Evolutionary conservation across 2,329 filamentous ascomycete species (phyloP), one percentile per base, ranked within the genome.

Genomic region (Aspergillus puulaauensis): DNA sequence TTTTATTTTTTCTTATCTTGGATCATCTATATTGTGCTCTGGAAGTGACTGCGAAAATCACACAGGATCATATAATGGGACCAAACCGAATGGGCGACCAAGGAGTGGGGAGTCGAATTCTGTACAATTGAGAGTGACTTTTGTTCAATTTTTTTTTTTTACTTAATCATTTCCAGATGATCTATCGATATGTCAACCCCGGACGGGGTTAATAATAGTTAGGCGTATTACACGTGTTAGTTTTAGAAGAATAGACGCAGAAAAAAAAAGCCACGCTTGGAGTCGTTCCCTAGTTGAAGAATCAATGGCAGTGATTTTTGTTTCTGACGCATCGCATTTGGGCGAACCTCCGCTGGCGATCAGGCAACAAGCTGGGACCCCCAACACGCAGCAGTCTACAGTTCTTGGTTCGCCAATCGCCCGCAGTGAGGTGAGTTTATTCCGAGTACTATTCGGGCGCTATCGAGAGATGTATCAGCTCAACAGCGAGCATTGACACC

Each of bases 111-210:
- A 46, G 56, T 47, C 19, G 54, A 33, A 23, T 24, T 52, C 52
- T 64, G 64, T 63, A 64, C 54, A 60, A 63, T 64, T 48, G 54
- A 52, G 43, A 52, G 49, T 58, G 56, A 54, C 40, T 55, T 56
- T 56, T 60, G 43, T 54, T 56, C 47, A 49, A 59, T 54, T 31
- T 58, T 45, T 50, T 19, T 19, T 19, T 61, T 63, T 55, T 57
- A 41, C 9, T 11, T 31, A 11, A 11, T 31, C 9, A 31, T 31
- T 31, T 31, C 8, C 9, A 63, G 56, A 52, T 57, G 62, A 61
- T 61, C 62, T 53, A 61, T 60, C 55, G 52, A 61, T 49, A 52
- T 56, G 60, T 57, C 40, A 50, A 59, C 46, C 60, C 60, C 57
- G 43, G 56, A 57, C 31, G 33, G 52, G 56, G 56, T 60, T 63